Evolutionary conservation across 257 asterid genomes (phyloP).

Genomic region (Gardenia jasminoides): DNA sequence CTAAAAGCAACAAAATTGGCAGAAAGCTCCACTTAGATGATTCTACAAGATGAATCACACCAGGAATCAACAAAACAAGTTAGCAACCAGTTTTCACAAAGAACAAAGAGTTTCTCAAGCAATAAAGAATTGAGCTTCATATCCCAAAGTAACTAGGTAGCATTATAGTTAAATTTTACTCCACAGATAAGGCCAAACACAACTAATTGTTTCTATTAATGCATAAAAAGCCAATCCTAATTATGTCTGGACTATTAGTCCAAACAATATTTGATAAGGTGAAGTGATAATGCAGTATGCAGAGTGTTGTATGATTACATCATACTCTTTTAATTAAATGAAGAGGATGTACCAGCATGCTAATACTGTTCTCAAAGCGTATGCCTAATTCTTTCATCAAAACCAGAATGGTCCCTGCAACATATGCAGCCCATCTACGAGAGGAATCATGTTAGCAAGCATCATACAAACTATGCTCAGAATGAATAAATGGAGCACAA

Average conservation of each 20-base stretch:
- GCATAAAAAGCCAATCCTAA: not conserved
- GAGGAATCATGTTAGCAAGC: slow-evolving; percentile 30
- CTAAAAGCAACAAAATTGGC: not conserved
- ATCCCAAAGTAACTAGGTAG: not conserved
- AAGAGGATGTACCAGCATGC: slow-evolving; percentile 61
- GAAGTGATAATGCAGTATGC: not conserved
- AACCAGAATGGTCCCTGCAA: slow-evolving; percentile 95
- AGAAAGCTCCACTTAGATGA: not conserved
- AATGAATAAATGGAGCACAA: slow-evolving; percentile 8
- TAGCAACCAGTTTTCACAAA: not conserved
- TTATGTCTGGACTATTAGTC: not conserved
- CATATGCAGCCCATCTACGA: slow-evolving; percentile 98
- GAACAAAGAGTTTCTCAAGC: not conserved
- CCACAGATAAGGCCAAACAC: not conserved
- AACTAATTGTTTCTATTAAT: not conserved
- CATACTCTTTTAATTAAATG: not conserved
- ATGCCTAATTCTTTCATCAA: slow-evolving; percentile 85
- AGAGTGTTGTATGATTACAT: not conserved
- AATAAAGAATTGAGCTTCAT: not conserved
- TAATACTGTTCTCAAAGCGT: slow-evolving; percentile 76
- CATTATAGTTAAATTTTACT: not conserved
- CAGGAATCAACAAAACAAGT: not conserved
- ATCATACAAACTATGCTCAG: slow-evolving; percentile 6
- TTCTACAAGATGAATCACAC: not conserved
- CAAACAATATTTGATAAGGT: not conserved